Evolutionary conservation across 306 rosid genomes (phyloP).

Genomic region (Sphenostylis stenocarpa): DNA sequence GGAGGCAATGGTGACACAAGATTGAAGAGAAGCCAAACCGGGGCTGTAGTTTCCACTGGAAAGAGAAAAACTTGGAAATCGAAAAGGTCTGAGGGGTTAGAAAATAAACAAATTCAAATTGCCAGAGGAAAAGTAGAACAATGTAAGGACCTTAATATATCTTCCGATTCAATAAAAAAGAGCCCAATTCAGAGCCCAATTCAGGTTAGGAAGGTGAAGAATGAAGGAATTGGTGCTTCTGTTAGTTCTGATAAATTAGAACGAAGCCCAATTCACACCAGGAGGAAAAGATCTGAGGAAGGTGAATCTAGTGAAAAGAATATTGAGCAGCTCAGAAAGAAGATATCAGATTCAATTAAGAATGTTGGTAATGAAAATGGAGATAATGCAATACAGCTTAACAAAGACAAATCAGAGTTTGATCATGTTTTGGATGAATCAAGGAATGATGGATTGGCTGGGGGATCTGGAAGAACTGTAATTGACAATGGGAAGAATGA

Average conservation of each 20-base stretch:
- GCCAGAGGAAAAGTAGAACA: constrained; percentile 43
- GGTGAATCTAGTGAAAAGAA: constrained; percentile 32
- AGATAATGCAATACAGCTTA: constrained; percentile 21
- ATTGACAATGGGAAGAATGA: constrained; percentile 12
- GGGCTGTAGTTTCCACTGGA: constrained; percentile 36
- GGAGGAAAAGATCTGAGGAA: constrained; percentile 44
- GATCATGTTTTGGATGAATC: constrained; percentile 30
- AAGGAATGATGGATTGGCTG: constrained; percentile 18
- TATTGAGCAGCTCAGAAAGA: constrained; percentile 42
- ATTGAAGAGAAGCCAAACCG: constrained; percentile 42
- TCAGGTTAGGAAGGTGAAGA: constrained; percentile 47
- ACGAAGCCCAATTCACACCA: constrained; percentile 40
- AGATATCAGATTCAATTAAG: constrained; percentile 39
- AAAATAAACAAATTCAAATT: constrained; percentile 43
- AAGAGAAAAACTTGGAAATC: constrained; percentile 79
- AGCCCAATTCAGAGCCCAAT: constrained; percentile 49
- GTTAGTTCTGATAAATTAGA: constrained; percentile 17
- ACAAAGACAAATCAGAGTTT: constrained; percentile 39
- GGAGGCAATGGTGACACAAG: constrained; percentile 24
- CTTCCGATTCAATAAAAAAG: constrained; percentile 40
- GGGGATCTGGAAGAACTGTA: not conserved
- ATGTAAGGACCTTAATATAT: constrained; percentile 37
- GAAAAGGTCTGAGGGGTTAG: constrained; percentile 46
- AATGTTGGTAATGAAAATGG: constrained; percentile 12
- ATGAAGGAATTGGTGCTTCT: not conserved